A percentile compares a stretch with the other conserved stretches of the same genome.
phyloP scores from a whole-genome alignment of 768 basidiomycete species.

The Phaeolepiota aurea region DNA sequence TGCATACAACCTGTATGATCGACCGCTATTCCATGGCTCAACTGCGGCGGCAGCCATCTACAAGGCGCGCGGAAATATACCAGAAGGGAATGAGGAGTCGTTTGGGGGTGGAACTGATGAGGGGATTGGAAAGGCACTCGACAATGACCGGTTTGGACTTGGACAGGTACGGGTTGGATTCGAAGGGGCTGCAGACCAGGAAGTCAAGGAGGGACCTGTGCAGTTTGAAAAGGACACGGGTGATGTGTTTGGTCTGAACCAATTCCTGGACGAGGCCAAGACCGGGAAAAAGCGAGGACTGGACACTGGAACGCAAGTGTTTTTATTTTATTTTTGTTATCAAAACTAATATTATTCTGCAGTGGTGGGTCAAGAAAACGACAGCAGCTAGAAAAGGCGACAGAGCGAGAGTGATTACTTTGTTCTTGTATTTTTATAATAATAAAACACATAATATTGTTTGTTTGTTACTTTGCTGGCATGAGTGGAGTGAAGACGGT shows the following conservation, averaged over 20 bases:
- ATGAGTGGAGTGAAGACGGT: constrained; percentile 53
- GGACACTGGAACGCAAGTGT: constrained; percentile 50
- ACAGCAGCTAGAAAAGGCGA: constrained; percentile 4
- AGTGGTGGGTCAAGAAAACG: constrained; percentile 4
- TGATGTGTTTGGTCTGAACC: constrained; percentile 96
- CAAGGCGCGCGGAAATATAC: constrained; percentile 84
- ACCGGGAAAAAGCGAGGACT: constrained; percentile 86
- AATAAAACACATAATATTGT: neutral
- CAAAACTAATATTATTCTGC: neutral
- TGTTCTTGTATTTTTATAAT: constrained; percentile 2
- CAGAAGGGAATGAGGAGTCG: constrained; percentile 81
- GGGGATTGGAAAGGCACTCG: constrained; percentile 83
- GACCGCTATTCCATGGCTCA: constrained; percentile 92
- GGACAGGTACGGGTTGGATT: constrained; percentile 83
- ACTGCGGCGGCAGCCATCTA: constrained; percentile 99
- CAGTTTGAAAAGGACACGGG: constrained; percentile 97
- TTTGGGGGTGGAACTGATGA: constrained; percentile 95
- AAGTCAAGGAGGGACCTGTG: constrained; percentile 86
- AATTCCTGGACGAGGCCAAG: constrained; percentile 97
- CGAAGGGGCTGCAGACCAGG: constrained; percentile 83
- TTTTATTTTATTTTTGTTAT: neutral
- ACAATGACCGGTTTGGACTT: constrained; percentile 89
- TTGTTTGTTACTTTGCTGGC: too few species aligned
- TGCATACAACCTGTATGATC: constrained; percentile 90
- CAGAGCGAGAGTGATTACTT: constrained; percentile 3